Base-by-base conservation (phyloP, 306 rosid genomes). In the Abrus precatorius region DNA sequence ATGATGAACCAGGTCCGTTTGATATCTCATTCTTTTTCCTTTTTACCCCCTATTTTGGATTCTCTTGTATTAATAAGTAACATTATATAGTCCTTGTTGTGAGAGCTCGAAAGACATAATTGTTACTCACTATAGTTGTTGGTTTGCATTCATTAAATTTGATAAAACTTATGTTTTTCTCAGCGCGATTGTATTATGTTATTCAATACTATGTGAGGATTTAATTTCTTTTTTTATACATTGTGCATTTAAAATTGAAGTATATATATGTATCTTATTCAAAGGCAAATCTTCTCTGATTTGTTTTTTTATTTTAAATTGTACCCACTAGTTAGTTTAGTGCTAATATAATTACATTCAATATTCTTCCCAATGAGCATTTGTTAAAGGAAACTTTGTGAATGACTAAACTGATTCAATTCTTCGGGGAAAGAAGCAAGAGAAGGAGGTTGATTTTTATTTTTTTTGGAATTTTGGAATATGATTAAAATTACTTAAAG, bases 1-100 rank as follows among this genome's bases (percentile, higher is more conserved):
- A 91, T 57, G 85, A 82, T 69, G 68, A 72, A 68, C 53, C 85
- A 82, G 97, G 97, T 93, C 9, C 3, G 55, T 41, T 77, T 57
- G 1, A 28, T 3, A 32, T 43, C 32, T 41, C 7, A 6, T 61
- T 66, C 41, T 52, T 69, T 0, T 48, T 3, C 45, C 2, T 36
- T 36, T 36, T 4, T 20, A 20, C 20, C 20, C 20, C 20, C 20
- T 20, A 20, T 20, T 20, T 20, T 20, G 20, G 20, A 20, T 20
- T 20, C 20, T 20, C 20, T 20, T 20, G n/a, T n/a, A n/a, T n/a
- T n/a, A n/a, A n/a, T n/a, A n/a, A n/a, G n/a, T n/a, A n/a, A n/a
- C n/a, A n/a, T n/a, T n/a, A n/a, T 20, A 20, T 20, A 20, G 20
- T 20, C 20, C 20, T 20, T 20, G 0, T 20, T 20, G 20, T 20